These are phyloP conservation scores for Penicillium subrubescens DNA, from an alignment of 495 filamentous ascomycete genomes.

Conservation along the genomic window DNA sequence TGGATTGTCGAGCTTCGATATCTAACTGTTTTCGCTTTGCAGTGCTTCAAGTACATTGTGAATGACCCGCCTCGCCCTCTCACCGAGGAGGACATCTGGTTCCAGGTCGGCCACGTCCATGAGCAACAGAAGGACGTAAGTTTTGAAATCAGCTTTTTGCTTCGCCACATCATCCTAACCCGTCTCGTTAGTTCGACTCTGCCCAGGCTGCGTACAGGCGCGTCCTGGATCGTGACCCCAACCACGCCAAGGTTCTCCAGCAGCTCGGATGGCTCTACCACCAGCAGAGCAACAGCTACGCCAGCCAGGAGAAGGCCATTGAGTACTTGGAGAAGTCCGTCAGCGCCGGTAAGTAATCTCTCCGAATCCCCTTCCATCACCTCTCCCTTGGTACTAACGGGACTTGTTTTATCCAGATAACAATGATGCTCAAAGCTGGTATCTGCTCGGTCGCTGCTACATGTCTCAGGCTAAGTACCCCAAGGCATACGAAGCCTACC, in stretches of 20 bases:
- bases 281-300: conserved; percentile 86
- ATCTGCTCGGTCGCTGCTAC: conserved; percentile 95
- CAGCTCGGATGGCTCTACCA: conserved; percentile 98
- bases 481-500: conserved; percentile 98
- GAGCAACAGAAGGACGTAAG: conserved; percentile 98
- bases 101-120: conserved; percentile 98
- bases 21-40: conserved; percentile 10
- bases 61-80: conserved; percentile 88
- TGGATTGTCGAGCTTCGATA: neutral
- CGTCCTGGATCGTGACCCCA: conserved; percentile 92
- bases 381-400: conserved; percentile 1
- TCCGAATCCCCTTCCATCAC: neutral
- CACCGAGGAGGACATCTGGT: conserved; percentile 99
- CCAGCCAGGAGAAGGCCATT: conserved; percentile 92
- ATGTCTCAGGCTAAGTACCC: conserved; percentile 99
- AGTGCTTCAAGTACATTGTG: conserved; percentile 99
- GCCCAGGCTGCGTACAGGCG: conserved; percentile 90
- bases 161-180: neutral
- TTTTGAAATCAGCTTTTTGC: conserved; percentile 11
- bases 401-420: conserved; percentile 60
- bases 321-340: conserved; percentile 98
- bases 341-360: conserved; percentile 68
- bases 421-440: conserved; percentile 97
- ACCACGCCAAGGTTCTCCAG: conserved; percentile 96
- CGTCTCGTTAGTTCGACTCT: conserved; percentile 70